A percentile compares a stretch with the other conserved stretches of the same genome.
These are phyloP conservation scores for Boletus sp. DNA, from an alignment of 768 basidiomycete species.

Conservation along the genomic window DNA sequence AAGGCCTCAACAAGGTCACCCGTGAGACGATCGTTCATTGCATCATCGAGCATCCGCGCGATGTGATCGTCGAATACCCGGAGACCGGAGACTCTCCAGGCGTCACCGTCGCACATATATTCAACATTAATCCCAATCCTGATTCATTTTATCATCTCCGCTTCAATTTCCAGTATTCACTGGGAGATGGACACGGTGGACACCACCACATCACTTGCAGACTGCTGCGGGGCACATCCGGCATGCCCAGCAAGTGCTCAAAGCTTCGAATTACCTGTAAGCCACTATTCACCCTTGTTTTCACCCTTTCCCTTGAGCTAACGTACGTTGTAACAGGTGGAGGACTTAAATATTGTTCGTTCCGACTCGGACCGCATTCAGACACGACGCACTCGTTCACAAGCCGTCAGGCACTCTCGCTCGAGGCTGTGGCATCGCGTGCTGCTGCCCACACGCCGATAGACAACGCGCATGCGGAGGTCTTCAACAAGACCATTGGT, in stretches of 20 bases:
- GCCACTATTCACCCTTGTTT: too few species aligned
- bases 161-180: slow-evolving; percentile 1
- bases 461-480: background rate
- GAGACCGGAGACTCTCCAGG: slow-evolving; percentile 1
- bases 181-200: slow-evolving; percentile 2
- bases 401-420: background rate
- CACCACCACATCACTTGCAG: background rate
- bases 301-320: too few species aligned
- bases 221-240: background rate
- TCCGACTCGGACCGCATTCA: too few species aligned
- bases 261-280: too few species aligned
- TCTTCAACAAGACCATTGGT: background rate
- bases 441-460: background rate
- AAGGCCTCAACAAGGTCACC: background rate
- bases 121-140: background rate
- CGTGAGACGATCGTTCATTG: background rate
- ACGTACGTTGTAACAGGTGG: too few species aligned
- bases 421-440: fast-evolving
- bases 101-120: background rate
- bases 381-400: background rate
- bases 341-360: background rate
- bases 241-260: background rate
- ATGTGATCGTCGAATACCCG: background rate
- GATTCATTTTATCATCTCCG: background rate
- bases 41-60: background rate